phyloP scores from a whole-genome alignment of 768 basidiomycete species.

The Dacryopinax primogenitus region DNA sequence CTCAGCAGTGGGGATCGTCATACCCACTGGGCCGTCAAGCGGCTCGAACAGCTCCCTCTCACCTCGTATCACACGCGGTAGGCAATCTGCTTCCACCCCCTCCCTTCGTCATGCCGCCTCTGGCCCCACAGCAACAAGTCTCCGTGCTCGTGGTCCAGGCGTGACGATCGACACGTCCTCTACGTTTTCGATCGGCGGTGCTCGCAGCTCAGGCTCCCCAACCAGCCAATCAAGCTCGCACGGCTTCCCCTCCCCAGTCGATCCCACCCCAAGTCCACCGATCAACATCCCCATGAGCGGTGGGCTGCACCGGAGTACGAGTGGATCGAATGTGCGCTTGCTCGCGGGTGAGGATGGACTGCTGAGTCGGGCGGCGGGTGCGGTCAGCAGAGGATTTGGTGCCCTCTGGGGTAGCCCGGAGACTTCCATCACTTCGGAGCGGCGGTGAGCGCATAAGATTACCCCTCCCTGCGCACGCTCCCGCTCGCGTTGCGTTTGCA shows the following conservation, averaged over 20 bases:
- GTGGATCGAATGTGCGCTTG: not conserved
- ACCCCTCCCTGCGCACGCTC: not conserved
- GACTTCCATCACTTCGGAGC: not conserved
- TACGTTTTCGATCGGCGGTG: not conserved
- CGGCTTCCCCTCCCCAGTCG: not conserved
- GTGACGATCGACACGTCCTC: slow-evolving; percentile 6
- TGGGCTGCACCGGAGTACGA: slow-evolving; percentile 5
- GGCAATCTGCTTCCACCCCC: not conserved
- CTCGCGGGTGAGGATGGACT: slow-evolving; percentile 6
- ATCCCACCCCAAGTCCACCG: not conserved
- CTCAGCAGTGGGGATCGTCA: not conserved
- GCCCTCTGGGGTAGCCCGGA: slow-evolving; percentile 7
- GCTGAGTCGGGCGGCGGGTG: not conserved
- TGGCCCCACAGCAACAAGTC: not conserved
- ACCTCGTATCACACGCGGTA: not conserved
- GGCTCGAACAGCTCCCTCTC: slow-evolving; percentile 3
- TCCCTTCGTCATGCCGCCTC: not conserved
- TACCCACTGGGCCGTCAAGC: not conserved
- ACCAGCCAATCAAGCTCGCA: slow-evolving; percentile 4
- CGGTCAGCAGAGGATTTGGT: not conserved
- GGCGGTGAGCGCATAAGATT: not conserved
- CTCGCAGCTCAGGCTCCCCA: not conserved
- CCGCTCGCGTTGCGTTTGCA: not conserved
- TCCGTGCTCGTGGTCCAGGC: not conserved
- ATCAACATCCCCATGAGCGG: slow-evolving; percentile 5